A percentile compares a stretch with the other conserved stretches of the same genome.
Evolutionary conservation across 1,284 basidiomycete genomes (phyloP).

Genomic region (Tilletia caries): DNA sequence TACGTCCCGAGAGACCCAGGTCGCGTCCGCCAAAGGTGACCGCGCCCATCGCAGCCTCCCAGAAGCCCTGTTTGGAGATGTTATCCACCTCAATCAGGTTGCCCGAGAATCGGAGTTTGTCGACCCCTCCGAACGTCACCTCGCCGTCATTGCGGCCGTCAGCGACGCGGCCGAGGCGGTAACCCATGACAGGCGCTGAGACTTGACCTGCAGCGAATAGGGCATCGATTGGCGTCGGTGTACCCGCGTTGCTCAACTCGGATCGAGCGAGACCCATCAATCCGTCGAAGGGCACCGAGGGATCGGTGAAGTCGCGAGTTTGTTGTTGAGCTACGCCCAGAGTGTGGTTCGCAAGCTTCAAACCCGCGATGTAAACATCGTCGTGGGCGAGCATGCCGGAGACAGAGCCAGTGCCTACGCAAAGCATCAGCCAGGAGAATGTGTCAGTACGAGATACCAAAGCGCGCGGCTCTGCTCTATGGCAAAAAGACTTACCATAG

Average conservation of each 20-base stretch:
- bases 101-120: constrained; percentile 61
- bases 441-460: neutral
- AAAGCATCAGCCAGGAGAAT: neutral
- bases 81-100: constrained; percentile 49
- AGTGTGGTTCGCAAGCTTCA: constrained; percentile 64
- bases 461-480: neutral
- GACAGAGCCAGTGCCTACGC: constrained; percentile 62
- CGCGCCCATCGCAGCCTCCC: constrained; percentile 67
- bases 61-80: constrained; percentile 62
- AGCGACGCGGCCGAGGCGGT: constrained; percentile 71
- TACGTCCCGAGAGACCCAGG: constrained; percentile 59
- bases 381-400: constrained; percentile 68
- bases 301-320: constrained; percentile 62
- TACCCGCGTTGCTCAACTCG: constrained; percentile 62
- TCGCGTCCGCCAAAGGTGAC: constrained; percentile 63
- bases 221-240: constrained; percentile 71
- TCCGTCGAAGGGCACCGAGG: constrained; percentile 66
- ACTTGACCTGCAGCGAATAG: constrained; percentile 66
- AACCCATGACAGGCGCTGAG: constrained; percentile 69
- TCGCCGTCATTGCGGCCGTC: constrained; percentile 69
- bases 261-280: constrained; percentile 67
- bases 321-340: constrained; percentile 71
- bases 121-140: constrained; percentile 73
- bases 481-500: constrained; percentile 60
- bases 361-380: constrained; percentile 66